These are phyloP conservation scores for Acer yangbiense DNA, from an alignment of 345 rosid genomes.

Conservation along the genomic window DNA sequence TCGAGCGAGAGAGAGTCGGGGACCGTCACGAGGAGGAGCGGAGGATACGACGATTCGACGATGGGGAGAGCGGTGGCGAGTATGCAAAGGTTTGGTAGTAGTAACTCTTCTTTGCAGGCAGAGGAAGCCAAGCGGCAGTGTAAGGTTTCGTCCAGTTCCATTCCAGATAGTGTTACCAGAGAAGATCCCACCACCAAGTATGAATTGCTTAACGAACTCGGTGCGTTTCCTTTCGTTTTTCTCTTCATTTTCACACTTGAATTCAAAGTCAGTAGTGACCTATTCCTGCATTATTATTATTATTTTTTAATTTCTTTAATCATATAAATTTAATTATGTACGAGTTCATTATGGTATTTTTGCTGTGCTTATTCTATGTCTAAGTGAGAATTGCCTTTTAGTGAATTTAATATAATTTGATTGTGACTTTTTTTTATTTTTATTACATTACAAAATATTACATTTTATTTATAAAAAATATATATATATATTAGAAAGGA, in stretches of 20 bases:
- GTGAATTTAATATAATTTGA: neutral
- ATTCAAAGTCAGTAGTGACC: neutral
- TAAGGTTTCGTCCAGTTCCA: slow-evolving; percentile 78
- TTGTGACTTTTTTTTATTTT: too few species aligned
- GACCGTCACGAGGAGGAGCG: slow-evolving; percentile 53
- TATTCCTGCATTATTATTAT: neutral
- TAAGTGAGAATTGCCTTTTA: neutral
- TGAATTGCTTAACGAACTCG: slow-evolving; percentile 93
- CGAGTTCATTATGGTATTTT: neutral
- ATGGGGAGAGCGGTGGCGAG: slow-evolving; percentile 63
- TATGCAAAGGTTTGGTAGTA: slow-evolving; percentile 19
- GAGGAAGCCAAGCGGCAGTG: slow-evolving; percentile 49
- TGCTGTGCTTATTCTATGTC: too few species aligned
- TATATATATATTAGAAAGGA: too few species aligned
- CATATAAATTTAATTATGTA: neutral
- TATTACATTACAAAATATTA: too few species aligned
- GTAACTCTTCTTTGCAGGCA: slow-evolving; percentile 37
- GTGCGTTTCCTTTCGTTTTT: slow-evolving; percentile 35
- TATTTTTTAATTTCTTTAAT: neutral
- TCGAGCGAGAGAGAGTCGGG: slow-evolving; percentile 47
- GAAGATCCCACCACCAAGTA: slow-evolving; percentile 96
- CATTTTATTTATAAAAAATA: too few species aligned
- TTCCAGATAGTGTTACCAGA: slow-evolving; percentile 79
- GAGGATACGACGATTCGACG: slow-evolving; percentile 55
- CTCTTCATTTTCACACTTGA: neutral